Evolutionary conservation across 306 rosid species (phyloP), one percentile per base, ranked within the genome.

Genomic region (Citrullus mucosospermus): DNA sequence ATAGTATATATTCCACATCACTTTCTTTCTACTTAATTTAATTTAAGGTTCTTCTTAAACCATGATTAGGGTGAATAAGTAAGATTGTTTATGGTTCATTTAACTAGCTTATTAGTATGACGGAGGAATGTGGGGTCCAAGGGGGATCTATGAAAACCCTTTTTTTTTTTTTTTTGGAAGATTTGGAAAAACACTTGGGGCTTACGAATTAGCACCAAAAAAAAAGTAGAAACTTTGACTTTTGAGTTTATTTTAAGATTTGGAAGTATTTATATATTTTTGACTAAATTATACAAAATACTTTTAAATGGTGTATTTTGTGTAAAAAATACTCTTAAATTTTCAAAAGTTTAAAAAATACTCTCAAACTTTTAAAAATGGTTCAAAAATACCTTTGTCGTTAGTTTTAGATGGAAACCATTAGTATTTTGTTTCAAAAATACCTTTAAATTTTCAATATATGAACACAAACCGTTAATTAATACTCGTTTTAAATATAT

Each of bases 1-100:
- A 69, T 44, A 43, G n/a, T 69, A 69, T 69, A 43, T 69, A 69
- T 69, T 69, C 75, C 56, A 43, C 54, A 44, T 69, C 75, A 22
- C 75, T 69, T 18, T 41, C 75, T 20, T 69, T 69, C 43, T 20
- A 2, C 12, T 4, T 44, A 44, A 69, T 43, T 44, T 20, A n/a
- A 8, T 8, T 15, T 67, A 4, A 36, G 39, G 6, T 36, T 36
- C 39, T 36, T 36, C 6, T 5, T 36, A 36, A 36, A 36, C 39
- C 0, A 36, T 3, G 8, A 48, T 48, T n/a, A 44, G 22, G 54
- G 38, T 18, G 1, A 20, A 22, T 22, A 69, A 69, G 8, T 44
- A 20, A 9, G 75, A 20, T 5, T 69, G 44, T 20, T 69, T 69
- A 43, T 20, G 56, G 55, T 44, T 20, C 20, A 69, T 6, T 67